phyloP scores from a whole-genome alignment of 1,284 basidiomycete species.

The Athelia sp. region DNA sequence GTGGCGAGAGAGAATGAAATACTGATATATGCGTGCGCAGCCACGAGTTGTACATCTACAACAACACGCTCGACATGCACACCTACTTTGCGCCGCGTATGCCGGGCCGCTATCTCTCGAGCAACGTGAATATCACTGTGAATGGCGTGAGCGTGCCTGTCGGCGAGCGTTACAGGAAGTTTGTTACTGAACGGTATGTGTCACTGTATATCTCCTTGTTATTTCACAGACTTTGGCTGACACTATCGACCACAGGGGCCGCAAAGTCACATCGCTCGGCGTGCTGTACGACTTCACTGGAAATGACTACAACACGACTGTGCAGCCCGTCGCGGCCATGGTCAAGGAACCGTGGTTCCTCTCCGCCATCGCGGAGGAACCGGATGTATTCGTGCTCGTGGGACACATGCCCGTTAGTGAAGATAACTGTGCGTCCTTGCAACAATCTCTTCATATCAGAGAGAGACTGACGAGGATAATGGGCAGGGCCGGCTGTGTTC shows the following conservation, averaged over 20 bases:
- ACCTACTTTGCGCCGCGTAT: constrained; percentile 65
- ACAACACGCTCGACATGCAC: constrained; percentile 71
- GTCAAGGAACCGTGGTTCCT: constrained; percentile 74
- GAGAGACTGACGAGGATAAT: too few species aligned
- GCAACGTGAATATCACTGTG: constrained; percentile 82
- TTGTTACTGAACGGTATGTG: constrained; percentile 66
- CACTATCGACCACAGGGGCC: constrained; percentile 39
- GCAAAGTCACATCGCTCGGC: constrained; percentile 74
- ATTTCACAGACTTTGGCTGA: not conserved
- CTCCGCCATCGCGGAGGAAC: constrained; percentile 74
- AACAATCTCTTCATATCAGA: not conserved
- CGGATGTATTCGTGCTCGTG: constrained; percentile 75
- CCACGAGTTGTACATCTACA: constrained; percentile 84
- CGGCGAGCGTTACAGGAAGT: constrained; percentile 68
- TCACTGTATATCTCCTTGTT: too few species aligned
- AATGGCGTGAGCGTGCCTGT: constrained; percentile 56
- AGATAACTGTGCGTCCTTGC: constrained; percentile 48
- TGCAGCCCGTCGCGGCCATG: constrained; percentile 71
- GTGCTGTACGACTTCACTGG: constrained; percentile 75
- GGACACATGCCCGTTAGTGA: constrained; percentile 70
- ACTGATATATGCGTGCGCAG: too few species aligned
- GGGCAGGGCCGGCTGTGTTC: constrained; percentile 63
- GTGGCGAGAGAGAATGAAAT: too few species aligned
- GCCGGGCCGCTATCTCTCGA: constrained; percentile 75
- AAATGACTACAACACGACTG: constrained; percentile 63